Base-by-base conservation (phyloP, 805 yeast species). In the Pichia exigua region DNA sequence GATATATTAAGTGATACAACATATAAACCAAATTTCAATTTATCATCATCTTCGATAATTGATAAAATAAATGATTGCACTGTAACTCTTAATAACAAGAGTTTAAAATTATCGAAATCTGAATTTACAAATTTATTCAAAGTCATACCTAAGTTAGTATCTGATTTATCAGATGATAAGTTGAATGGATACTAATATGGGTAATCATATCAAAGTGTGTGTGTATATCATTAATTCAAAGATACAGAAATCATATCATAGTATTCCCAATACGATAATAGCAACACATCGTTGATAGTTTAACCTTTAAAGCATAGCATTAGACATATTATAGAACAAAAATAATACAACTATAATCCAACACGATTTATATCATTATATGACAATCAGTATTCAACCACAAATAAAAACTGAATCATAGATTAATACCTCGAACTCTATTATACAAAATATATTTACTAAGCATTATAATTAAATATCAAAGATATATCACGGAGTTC, bases 131-230 rank as follows among this genome's bases (percentile, higher is more conserved):
- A 40, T 17, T 27, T 53, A n/a, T 44, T 20, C 12, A 24, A 21
- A 21, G 40, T 45, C 15, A 53, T 53, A 42, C 55, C 55, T 4
- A 44, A 15, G 7, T 49, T 53, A n/a, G 47, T 50, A 8, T 41
- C 49, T 24, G 55, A 53, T 13, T 24, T 49, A 10, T 42, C 47
- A 6, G 50, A 47, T 26, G 55, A 53, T 41, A 46, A 40, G 30
- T 45, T 49, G 1, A 53, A 53, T 22, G 55, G 48, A 30, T 52
- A 35, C n/a, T 35, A 35, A n/a, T 5, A 9, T 24, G 26, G 7
- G 7, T 24, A 24, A 5, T 24, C 7, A 24, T 24, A 24, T 7
- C 7, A 24, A 24, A 5, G 7, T 24, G n/a, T n/a, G n/a, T n/a
- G n/a, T n/a, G n/a, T n/a, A n/a, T n/a, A n/a, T n/a, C n/a, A n/a